Evolutionary conservation across 345 rosid species (phyloP).

Genomic region (Streptanthus diversifolius): DNA sequence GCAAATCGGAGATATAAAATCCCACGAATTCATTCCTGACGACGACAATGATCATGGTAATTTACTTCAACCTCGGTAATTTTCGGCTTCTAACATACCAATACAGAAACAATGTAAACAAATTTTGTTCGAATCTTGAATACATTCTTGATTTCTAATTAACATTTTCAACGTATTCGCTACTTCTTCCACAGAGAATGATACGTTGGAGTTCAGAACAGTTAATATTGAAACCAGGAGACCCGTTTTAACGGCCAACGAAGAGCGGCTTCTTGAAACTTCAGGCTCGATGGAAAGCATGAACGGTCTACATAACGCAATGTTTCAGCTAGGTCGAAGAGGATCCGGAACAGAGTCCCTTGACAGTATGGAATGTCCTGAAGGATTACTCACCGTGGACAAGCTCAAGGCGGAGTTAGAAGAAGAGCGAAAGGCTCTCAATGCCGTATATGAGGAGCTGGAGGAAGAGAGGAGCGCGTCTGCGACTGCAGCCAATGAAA

Average conservation of each 20-base stretch:
- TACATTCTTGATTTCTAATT: neutral
- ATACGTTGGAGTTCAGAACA: constrained; percentile 46
- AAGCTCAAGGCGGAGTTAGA: constrained; percentile 57
- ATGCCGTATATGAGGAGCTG: constrained; percentile 66
- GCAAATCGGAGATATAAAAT: constrained; percentile 44
- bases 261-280: constrained; percentile 64
- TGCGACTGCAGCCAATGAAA: constrained; percentile 81
- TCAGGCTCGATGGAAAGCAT: constrained; percentile 52
- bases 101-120: neutral
- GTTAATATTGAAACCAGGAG: constrained; percentile 36
- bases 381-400: constrained; percentile 54
- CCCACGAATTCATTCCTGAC: constrained; percentile 31
- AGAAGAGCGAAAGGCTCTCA: constrained; percentile 63
- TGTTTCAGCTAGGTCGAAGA: constrained; percentile 49
- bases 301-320: constrained; percentile 52
- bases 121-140: neutral
- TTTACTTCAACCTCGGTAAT: neutral
- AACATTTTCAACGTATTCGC: neutral
- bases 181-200: constrained; percentile 32
- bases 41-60: constrained; percentile 17
- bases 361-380: constrained; percentile 53
- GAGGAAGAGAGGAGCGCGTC: constrained; percentile 98
- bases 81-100: neutral
- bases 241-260: constrained; percentile 38
- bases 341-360: constrained; percentile 56